Evolutionary conservation across 192 early-diverging fungal species (phyloP).

Genomic region (Coemansia umbellata): DNA sequence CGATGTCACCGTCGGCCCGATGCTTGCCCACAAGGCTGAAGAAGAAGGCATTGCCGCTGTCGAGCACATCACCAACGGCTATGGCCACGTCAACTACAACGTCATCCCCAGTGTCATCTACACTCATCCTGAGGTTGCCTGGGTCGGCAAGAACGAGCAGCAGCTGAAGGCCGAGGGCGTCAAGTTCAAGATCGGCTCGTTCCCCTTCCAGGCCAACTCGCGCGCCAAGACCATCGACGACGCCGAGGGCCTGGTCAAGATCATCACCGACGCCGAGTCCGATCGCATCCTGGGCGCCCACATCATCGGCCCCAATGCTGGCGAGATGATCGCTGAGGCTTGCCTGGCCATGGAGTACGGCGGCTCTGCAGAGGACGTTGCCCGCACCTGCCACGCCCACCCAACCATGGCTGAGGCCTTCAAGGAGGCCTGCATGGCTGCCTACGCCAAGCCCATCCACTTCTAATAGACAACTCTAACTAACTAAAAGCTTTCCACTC

Average conservation of each 20-base stretch:
- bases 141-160: constrained; percentile 97
- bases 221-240: constrained; percentile 97
- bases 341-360: constrained; percentile 97
- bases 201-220: constrained; percentile 95
- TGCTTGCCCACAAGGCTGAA: constrained; percentile 99
- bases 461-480: constrained; percentile 55
- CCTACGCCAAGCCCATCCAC: constrained; percentile 78
- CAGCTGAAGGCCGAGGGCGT: constrained; percentile 82
- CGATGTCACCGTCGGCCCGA: constrained; percentile 93
- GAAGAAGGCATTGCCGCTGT: constrained; percentile 98
- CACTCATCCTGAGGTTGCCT: constrained; percentile 97
- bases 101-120: constrained; percentile 98
- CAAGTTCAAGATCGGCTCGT: constrained; percentile 87
- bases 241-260: constrained; percentile 90
- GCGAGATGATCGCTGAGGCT: constrained; percentile 99
- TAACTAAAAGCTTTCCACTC: background rate
- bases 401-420: constrained; percentile 96
- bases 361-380: constrained; percentile 96
- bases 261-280: constrained; percentile 93
- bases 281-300: constrained; percentile 96
- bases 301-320: constrained; percentile 97
- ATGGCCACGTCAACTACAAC: constrained; percentile 99
- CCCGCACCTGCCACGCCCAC: constrained; percentile 95
- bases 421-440: constrained; percentile 96
- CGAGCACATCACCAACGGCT: constrained; percentile 85